Evolutionary conservation across 805 yeast species (phyloP), one percentile per base, ranked within the genome.

Genomic region (Wickerhamiella siamensis): DNA sequence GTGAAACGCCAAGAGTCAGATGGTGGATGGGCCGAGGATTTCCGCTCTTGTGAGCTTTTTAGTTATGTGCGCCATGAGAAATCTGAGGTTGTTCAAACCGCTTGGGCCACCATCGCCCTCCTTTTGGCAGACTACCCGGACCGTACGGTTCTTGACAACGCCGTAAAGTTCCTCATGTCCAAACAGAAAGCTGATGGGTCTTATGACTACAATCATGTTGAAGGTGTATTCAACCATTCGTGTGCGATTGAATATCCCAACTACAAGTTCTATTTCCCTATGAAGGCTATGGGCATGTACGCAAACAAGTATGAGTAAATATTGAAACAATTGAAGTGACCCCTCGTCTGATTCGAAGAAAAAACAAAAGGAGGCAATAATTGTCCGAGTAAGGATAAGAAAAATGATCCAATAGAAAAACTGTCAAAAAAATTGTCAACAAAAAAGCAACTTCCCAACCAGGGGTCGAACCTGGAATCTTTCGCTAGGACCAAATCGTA

Each of bases 21-120:
- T 60, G 99, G 98, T 19, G 98, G 98, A 1, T 91, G 98, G 98
- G 83, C 94, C 43, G 99, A 91, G 61, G 72, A 83, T 6, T 84
- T 88, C 83, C 79, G 88, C 56, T 75, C 93, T 3, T 77, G 88
- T 53, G 97, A 88, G 56, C 70, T 87, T 0, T 75, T 72, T 46
- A 67, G 78, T 0, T 88, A 86, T 58, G 81, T 87, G 2, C 75
- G 77, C 36, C 71, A 75, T 12, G 66, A 65, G 19, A 48, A 62
- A 31, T 75, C 94, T 1, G 67, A 79, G 40, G 79, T 79, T 0
- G 95, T 88, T 1, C 96, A 87, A 57, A 86, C 97, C 0, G 71
- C 95, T 0, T 91, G 98, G 98, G 93, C 80, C 0, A 51, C 82
- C 5, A 80, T 91, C 48, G 94, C 88, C 0, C 66, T 91, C 39